phyloP scores from a whole-genome alignment of 2,329 filamentous ascomycete species.

The Grosmannia clavigera region DNA sequence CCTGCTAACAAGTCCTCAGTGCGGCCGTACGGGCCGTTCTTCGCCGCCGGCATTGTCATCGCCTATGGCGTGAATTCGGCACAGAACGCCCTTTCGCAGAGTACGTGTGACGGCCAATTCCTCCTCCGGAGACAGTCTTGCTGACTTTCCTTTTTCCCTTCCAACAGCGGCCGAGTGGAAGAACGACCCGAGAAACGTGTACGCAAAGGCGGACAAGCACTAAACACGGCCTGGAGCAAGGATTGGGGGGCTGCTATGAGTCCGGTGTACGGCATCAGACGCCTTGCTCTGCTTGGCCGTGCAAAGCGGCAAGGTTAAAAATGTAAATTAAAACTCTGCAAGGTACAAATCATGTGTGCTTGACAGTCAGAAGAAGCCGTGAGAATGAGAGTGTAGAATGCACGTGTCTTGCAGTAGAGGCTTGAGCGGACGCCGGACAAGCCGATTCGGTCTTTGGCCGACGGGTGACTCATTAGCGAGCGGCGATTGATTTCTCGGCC shows the following conservation, averaged over 20 bases:
- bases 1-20: constrained; percentile 38
- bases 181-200: constrained; percentile 89
- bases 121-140: neutral
- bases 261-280: neutral
- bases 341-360: neutral
- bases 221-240: neutral
- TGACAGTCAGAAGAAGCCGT: neutral
- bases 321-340: neutral
- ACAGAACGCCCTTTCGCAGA: constrained; percentile 62
- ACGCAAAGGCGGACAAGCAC: constrained; percentile 28
- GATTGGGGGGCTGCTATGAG: neutral
- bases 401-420: neutral
- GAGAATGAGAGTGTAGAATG: neutral
- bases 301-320: neutral
- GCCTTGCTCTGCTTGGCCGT: neutral
- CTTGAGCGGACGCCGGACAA: neutral
- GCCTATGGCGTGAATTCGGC: constrained; percentile 84
- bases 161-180: constrained; percentile 77
- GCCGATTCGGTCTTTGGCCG: neutral
- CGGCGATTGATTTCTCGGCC: neutral
- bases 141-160: neutral
- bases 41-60: constrained; percentile 82
- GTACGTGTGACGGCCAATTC: constrained; percentile 35
- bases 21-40: constrained; percentile 86
- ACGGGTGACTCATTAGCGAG: neutral